These are phyloP conservation scores for Fusarium camptoceras DNA, from an alignment of 2,329 filamentous ascomycete species.

Conservation along the genomic window DNA sequence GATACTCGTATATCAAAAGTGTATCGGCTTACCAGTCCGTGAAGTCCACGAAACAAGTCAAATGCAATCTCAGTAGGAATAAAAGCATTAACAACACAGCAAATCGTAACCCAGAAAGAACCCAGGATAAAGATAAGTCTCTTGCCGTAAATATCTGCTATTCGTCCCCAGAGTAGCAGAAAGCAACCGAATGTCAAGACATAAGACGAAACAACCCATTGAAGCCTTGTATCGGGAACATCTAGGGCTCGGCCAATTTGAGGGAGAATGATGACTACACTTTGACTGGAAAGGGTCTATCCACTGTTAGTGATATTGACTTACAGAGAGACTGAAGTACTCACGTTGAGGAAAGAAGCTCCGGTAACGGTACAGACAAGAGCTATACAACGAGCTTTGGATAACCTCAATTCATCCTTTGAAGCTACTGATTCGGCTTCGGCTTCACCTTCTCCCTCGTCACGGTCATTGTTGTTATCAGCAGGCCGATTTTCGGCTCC, in stretches of 20 bases:
- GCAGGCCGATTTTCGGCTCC: neutral
- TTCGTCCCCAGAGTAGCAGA: conserved; percentile 73
- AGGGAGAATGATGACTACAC: conserved; percentile 58
- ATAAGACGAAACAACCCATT: conserved; percentile 77
- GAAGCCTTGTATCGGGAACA: conserved; percentile 69
- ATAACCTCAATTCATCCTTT: conserved; percentile 53
- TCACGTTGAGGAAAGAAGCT: conserved; percentile 67
- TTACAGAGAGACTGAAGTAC: neutral
- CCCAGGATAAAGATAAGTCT: conserved; percentile 73
- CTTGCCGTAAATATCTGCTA: conserved; percentile 76
- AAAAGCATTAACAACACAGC: conserved; percentile 71
- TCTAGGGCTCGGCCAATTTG: conserved; percentile 67
- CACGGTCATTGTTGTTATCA: neutral
- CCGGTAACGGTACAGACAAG: conserved; percentile 66
- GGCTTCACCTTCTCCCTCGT: conserved; percentile 18
- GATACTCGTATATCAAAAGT: too few relatives aligned
- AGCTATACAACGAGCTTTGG: conserved; percentile 64
- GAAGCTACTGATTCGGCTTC: conserved; percentile 39
- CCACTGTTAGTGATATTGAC: neutral
- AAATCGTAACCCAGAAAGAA: conserved; percentile 70
- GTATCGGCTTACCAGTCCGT: conserved; percentile 63
- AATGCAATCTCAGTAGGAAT: conserved; percentile 75
- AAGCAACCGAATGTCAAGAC: conserved; percentile 75
- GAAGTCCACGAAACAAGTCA: conserved; percentile 73
- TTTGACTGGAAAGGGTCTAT: conserved; percentile 47